These are phyloP conservation scores for Fonticula alba DNA, from an alignment of 78 protist genomes.

Conservation along the genomic window DNA sequence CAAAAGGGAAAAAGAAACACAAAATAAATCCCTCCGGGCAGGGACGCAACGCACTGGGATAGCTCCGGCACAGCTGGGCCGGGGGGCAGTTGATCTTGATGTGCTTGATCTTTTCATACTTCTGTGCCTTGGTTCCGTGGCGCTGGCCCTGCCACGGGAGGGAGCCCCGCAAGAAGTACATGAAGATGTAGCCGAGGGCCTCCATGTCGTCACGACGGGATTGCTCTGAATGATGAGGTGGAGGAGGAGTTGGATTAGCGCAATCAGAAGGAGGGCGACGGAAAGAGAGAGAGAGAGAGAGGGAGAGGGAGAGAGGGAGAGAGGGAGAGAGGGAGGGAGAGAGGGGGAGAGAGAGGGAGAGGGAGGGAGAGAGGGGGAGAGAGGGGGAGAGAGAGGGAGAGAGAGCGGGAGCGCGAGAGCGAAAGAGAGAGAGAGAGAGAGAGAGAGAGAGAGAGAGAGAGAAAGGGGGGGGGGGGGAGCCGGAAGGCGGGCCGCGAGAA, in stretches of 20 bases:
- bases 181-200: slow-evolving; percentile 50
- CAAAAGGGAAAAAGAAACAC: slow-evolving; percentile 1
- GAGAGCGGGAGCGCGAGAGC: no score
- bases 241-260: no score
- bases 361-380: no score
- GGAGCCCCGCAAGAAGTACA: slow-evolving; percentile 48
- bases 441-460: no score
- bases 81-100: slow-evolving; percentile 56
- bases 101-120: slow-evolving; percentile 80
- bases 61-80: slow-evolving; percentile 38
- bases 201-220: slow-evolving; percentile 67
- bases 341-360: no score
- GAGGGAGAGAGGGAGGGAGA: neutral
- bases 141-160: slow-evolving; percentile 96
- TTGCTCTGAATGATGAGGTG: slow-evolving; percentile 33
- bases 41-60: neutral
- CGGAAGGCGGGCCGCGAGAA: no score
- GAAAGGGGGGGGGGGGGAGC: no score
- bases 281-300: neutral
- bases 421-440: no score
- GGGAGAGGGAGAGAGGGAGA: neutral
- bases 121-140: slow-evolving; percentile 77
- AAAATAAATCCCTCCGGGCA: neutral
- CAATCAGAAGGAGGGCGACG: neutral
- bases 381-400: no score